Evolutionary conservation across 345 rosid genomes (phyloP).

Genomic region (Eucalyptus cloeziana): DNA sequence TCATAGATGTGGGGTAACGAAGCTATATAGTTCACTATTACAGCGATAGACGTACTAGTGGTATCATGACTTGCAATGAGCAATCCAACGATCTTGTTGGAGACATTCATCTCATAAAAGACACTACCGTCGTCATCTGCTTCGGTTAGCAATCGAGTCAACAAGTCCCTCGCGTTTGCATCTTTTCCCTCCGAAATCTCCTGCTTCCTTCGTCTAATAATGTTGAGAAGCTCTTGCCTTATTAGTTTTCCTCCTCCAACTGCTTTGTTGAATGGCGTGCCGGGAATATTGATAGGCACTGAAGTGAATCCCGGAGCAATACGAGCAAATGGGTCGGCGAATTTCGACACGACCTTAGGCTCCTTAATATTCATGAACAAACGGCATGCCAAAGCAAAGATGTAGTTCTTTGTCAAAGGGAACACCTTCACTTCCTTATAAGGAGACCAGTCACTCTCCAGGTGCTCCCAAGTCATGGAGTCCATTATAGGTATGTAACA

Average conservation of each 20-base stretch:
- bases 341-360: background rate
- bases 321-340: background rate
- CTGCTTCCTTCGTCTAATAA: background rate
- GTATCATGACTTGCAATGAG: background rate
- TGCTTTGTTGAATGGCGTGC: background rate
- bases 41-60: background rate
- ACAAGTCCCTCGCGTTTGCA: background rate
- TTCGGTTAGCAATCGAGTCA: background rate
- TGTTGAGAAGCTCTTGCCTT: background rate
- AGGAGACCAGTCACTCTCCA: background rate
- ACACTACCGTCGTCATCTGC: background rate
- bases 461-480: background rate
- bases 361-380: background rate
- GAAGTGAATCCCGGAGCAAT: background rate
- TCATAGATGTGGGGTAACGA: background rate
- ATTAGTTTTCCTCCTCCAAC: background rate
- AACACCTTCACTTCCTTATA: background rate
- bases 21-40: background rate
- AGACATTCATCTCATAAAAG: background rate
- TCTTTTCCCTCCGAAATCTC: background rate
- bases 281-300: background rate
- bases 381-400: background rate
- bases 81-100: background rate
- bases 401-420: background rate
- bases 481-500: background rate